Evolutionary conservation across 1,284 basidiomycete genomes (phyloP).

Genomic region (Trichosporon asahii): DNA sequence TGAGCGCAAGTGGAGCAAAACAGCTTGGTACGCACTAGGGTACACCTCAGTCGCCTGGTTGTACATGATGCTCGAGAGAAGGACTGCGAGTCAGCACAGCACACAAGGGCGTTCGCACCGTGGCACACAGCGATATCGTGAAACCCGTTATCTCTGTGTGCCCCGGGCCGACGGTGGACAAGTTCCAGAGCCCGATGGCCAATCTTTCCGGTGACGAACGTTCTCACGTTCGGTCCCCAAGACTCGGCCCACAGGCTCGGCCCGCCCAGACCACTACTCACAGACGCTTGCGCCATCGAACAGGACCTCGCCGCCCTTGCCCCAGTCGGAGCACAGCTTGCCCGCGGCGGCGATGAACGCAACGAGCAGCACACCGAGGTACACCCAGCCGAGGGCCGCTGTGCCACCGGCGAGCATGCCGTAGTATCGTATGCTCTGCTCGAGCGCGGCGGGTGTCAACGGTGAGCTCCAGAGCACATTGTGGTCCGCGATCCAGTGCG

Average conservation of each 20-base stretch:
- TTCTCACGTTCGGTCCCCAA: not conserved
- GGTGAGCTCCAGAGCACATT: conserved; percentile 48
- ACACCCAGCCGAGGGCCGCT: conserved; percentile 39
- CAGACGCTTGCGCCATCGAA: conserved; percentile 48
- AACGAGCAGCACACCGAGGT: conserved; percentile 36
- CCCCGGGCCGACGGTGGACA: too few relatives aligned
- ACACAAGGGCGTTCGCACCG: not conserved
- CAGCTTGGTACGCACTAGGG: conserved; percentile 32
- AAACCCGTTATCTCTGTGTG: not conserved
- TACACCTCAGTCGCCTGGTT: conserved; percentile 43
- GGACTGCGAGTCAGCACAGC: conserved; percentile 28
- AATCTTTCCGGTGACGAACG: too few relatives aligned
- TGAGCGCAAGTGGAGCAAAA: not conserved
- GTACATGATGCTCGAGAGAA: conserved; percentile 44
- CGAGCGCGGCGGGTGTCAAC: conserved; percentile 42
- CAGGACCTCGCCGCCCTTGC: conserved; percentile 41
- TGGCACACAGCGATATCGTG: not conserved
- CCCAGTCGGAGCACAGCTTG: conserved; percentile 35
- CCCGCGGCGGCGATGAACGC: conserved; percentile 34
- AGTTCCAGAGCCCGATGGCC: too few relatives aligned
- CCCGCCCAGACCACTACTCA: conserved; percentile 24
- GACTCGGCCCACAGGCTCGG: not conserved
- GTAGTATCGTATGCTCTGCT: conserved; percentile 41
- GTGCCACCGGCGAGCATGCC: conserved; percentile 36
- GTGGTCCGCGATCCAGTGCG: conserved; percentile 51